phyloP scores from a whole-genome alignment of 2,329 filamentous ascomycete genomes.

The Diplodia mutila region DNA sequence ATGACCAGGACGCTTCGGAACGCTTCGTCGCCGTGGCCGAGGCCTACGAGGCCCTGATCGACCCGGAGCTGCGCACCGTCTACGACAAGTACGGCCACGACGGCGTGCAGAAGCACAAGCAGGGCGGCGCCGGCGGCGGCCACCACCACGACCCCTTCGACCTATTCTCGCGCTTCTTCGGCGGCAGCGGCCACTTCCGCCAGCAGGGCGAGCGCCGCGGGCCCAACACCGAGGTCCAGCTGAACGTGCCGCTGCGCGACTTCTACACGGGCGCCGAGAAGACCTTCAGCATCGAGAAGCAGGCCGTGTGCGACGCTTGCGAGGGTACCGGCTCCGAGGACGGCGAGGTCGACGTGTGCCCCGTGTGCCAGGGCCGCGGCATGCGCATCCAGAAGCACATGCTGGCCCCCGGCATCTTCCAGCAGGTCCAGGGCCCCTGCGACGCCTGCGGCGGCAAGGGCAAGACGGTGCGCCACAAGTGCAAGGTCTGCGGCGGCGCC shows the following conservation, averaged over 20 bases:
- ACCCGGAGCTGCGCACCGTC: slow-evolving; percentile 77
- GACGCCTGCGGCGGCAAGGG: slow-evolving; percentile 87
- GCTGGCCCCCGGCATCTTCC: slow-evolving; percentile 96
- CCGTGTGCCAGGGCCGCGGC: slow-evolving; percentile 78
- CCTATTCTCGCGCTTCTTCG: slow-evolving; percentile 95
- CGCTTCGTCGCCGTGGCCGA: slow-evolving; percentile 95
- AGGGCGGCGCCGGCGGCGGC: slow-evolving; percentile 66
- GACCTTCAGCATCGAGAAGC: slow-evolving; percentile 90
- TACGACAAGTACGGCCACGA: slow-evolving; percentile 96
- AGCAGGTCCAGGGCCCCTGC: slow-evolving; percentile 92
- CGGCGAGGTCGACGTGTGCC: slow-evolving; percentile 79
- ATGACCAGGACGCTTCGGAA: slow-evolving; percentile 76
- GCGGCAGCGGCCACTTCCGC: slow-evolving; percentile 83
- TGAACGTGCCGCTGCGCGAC: slow-evolving; percentile 78
- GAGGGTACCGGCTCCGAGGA: slow-evolving; percentile 85
- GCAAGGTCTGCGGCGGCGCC: slow-evolving; percentile 74
- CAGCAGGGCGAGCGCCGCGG: slow-evolving; percentile 77
- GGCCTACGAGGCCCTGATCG: slow-evolving; percentile 89
- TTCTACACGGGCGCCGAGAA: slow-evolving; percentile 90
- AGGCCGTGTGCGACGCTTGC: slow-evolving; percentile 91
- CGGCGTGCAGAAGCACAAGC: slow-evolving; percentile 79
- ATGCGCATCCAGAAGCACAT: slow-evolving; percentile 85
- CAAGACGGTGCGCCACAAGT: slow-evolving; percentile 85
- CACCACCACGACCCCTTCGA: slow-evolving; percentile 86
- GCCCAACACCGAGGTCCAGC: slow-evolving; percentile 84